Evolutionary conservation across 768 basidiomycete species (phyloP).

Genomic region (Amanita molliuscula): DNA sequence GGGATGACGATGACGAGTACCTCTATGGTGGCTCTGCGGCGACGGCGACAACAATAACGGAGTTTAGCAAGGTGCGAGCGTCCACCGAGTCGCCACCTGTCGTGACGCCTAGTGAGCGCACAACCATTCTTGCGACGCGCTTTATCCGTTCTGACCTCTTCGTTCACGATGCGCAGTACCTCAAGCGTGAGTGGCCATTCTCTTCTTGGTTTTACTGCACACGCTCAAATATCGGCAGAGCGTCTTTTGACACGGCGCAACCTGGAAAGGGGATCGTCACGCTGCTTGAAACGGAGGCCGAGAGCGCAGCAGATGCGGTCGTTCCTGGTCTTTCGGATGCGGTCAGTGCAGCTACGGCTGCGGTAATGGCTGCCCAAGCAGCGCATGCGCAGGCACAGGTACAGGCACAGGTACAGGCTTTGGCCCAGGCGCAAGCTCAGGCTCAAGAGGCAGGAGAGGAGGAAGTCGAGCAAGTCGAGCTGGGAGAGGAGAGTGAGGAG

Average conservation of each 20-base stretch:
- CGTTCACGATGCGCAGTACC: slow-evolving; percentile 32
- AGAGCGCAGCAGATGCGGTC: slow-evolving; percentile 20
- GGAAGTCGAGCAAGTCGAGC: slow-evolving; percentile 25
- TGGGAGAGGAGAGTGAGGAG: slow-evolving; percentile 23
- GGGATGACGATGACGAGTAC: slow-evolving; percentile 79
- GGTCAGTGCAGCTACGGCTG: neutral
- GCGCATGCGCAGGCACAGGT: neutral
- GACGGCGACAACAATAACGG: slow-evolving; percentile 19
- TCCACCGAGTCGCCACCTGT: slow-evolving; percentile 10
- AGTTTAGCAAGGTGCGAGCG: neutral
- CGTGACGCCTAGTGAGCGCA: slow-evolving; percentile 16
- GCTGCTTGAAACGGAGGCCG: slow-evolving; percentile 37
- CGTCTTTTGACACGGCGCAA: slow-evolving; percentile 29
- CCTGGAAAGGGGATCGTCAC: slow-evolving; percentile 39
- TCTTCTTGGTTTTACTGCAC: slow-evolving; percentile 9
- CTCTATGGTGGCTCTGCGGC: slow-evolving; percentile 62
- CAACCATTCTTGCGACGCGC: slow-evolving; percentile 21
- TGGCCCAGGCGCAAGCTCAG: slow-evolving; percentile 13
- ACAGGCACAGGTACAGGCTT: slow-evolving; percentile 19
- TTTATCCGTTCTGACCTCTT: slow-evolving; percentile 27
- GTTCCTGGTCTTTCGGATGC: slow-evolving; percentile 29
- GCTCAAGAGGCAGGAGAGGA: slow-evolving; percentile 26
- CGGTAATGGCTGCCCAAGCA: neutral
- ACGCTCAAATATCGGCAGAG: slow-evolving; percentile 15
- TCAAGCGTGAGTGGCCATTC: slow-evolving; percentile 46